These are phyloP conservation scores for Tarenaya hassleriana DNA, from an alignment of 345 rosid species.

Conservation along the genomic window DNA sequence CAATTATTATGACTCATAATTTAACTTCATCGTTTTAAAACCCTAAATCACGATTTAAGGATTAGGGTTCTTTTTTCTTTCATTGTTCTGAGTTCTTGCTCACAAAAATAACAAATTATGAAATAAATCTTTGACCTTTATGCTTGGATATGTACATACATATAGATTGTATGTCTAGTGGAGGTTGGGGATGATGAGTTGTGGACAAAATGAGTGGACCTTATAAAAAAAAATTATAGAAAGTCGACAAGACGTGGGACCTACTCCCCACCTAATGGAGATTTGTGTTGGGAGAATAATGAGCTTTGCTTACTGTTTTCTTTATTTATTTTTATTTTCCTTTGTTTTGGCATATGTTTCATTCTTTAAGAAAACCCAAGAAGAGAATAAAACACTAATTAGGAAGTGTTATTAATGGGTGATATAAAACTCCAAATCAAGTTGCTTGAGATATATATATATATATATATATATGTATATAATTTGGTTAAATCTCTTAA, in stretches of 20 bases:
- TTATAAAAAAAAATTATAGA: constrained; percentile 10
- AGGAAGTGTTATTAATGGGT: no score
- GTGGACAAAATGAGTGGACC: constrained; percentile 31
- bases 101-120: constrained; percentile 16
- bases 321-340: background rate
- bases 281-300: constrained; percentile 14
- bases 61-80: no score
- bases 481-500: no score
- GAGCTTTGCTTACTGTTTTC: constrained; percentile 9
- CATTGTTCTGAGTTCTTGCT: no score
- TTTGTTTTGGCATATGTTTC: constrained; percentile 9
- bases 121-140: constrained; percentile 2
- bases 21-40: constrained; percentile 18
- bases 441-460: no score
- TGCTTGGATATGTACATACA: constrained; percentile 2
- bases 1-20: constrained; percentile 8
- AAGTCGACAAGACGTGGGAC: constrained; percentile 32
- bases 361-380: constrained; percentile 10
- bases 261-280: constrained; percentile 32
- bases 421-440: no score
- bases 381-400: background rate
- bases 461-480: no score
- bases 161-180: constrained; percentile 14
- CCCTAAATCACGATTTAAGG: constrained; percentile 4
- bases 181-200: constrained; percentile 25